A percentile compares a stretch with the other conserved stretches of the same genome.
Conservation (phyloP, 805 yeast species). For the Lipomyces sp. region DNA sequence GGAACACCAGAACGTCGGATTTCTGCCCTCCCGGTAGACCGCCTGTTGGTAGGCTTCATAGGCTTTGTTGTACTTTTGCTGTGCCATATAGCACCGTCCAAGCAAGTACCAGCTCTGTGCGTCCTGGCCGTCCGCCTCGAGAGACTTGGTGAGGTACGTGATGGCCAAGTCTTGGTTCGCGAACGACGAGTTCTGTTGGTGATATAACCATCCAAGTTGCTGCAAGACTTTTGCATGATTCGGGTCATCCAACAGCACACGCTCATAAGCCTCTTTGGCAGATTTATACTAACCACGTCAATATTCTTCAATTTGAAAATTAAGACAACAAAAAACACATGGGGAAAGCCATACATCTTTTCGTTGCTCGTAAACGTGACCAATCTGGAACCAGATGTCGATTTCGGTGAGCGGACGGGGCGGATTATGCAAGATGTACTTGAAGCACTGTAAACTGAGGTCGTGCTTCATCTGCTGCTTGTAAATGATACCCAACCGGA, state of each 20-base stretch:
- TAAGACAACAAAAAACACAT: background rate
- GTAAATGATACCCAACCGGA: slow-evolving; percentile 93
- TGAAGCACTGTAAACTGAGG: slow-evolving; percentile 91
- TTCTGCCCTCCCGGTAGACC: slow-evolving; percentile 92
- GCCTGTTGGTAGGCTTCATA: slow-evolving; percentile 99
- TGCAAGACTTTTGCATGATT: slow-evolving; percentile 95
- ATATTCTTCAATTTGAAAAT: no score
- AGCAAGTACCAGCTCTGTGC: slow-evolving; percentile 97
- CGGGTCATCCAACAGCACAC: slow-evolving; percentile 86
- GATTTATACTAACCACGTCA: slow-evolving; percentile 59
- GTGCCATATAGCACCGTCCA: slow-evolving; percentile 96
- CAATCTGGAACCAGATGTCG: slow-evolving; percentile 98
- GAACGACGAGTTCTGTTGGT: slow-evolving; percentile 66
- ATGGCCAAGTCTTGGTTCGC: slow-evolving; percentile 84
- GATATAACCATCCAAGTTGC: slow-evolving; percentile 93
- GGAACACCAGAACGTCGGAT: slow-evolving; percentile 97
- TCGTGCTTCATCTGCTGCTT: slow-evolving; percentile 89
- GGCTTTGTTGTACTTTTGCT: slow-evolving; percentile 92
- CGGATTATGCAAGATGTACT: slow-evolving; percentile 85
- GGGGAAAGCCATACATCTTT: slow-evolving; percentile 54
- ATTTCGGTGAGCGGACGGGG: slow-evolving; percentile 96
- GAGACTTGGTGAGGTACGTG: slow-evolving; percentile 78
- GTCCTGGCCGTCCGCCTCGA: slow-evolving; percentile 86
- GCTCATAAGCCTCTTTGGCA: slow-evolving; percentile 94
- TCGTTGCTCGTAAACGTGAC: slow-evolving; percentile 92